Evolutionary conservation across 305 asterid species (phyloP).

Genomic region (Plantago lanceolata): DNA sequence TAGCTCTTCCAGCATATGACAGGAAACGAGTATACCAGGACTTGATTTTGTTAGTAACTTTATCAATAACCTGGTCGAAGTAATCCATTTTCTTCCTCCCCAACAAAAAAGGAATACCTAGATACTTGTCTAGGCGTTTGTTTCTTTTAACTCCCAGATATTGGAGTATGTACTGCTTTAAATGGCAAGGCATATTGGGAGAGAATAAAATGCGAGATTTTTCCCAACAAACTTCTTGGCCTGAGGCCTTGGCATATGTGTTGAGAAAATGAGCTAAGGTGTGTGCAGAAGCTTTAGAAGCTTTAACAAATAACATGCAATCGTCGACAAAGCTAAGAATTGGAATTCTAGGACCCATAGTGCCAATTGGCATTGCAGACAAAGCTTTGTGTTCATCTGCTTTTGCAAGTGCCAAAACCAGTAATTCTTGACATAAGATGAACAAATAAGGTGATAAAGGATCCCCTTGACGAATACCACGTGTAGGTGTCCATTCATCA

Average conservation of each 20-base stretch:
- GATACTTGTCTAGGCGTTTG: neutral
- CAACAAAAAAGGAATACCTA: no score
- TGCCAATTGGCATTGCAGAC: neutral
- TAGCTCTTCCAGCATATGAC: no score
- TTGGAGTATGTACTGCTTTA: neutral
- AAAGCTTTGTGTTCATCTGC: neutral
- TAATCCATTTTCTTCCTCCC: no score
- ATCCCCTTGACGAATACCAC: neutral
- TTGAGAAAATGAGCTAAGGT: neutral
- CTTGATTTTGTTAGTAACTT: no score
- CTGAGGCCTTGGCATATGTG: neutral
- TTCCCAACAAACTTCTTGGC: neutral
- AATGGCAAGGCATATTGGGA: neutral
- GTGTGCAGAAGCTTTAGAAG: neutral
- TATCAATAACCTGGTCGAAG: no score
- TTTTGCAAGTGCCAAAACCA: neutral
- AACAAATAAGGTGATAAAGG: neutral
- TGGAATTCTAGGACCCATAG: neutral
- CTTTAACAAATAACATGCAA: neutral
- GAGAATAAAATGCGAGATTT: neutral
- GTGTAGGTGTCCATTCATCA: neutral
- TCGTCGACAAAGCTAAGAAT: neutral
- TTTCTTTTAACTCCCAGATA: neutral
- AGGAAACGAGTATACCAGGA: no score
- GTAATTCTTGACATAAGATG: neutral